phyloP scores from a whole-genome alignment of 2,329 filamentous ascomycete species.

The Dactylonectria estremocensis region DNA sequence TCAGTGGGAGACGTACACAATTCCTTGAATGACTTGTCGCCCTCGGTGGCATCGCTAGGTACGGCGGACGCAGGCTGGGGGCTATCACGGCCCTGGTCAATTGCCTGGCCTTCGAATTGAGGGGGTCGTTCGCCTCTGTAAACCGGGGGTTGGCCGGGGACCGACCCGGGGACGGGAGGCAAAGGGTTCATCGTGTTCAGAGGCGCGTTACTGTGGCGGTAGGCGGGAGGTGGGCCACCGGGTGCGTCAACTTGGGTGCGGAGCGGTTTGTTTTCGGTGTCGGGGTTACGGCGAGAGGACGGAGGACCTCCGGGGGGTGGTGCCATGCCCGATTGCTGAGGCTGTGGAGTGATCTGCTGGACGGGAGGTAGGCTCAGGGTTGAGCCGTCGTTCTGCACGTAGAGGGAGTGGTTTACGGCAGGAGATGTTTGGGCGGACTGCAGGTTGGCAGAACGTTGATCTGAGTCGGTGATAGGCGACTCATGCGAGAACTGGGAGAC shows the following conservation, averaged over 20 bases:
- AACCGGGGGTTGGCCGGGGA: constrained; percentile 50
- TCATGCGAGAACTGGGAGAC: constrained; percentile 76
- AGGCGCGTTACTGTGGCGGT: constrained; percentile 65
- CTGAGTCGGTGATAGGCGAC: constrained; percentile 67
- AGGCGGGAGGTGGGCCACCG: constrained; percentile 65
- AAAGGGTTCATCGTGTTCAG: constrained; percentile 61
- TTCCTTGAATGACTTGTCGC: constrained; percentile 72
- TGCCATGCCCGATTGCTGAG: constrained; percentile 61
- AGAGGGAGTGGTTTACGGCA: constrained; percentile 57
- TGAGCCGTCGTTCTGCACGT: constrained; percentile 54
- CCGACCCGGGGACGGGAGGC: constrained; percentile 57
- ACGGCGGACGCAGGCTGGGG: constrained; percentile 64
- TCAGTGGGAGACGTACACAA: constrained; percentile 60
- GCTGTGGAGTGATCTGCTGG: constrained; percentile 47
- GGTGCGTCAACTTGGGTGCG: constrained; percentile 61
- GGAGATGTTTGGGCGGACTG: constrained; percentile 63
- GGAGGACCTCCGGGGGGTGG: constrained; percentile 62
- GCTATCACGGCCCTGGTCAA: constrained; percentile 69
- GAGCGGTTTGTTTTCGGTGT: constrained; percentile 65
- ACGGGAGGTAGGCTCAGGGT: constrained; percentile 48
- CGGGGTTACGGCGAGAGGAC: constrained; percentile 63
- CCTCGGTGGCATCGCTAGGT: constrained; percentile 57
- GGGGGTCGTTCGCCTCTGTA: constrained; percentile 59
- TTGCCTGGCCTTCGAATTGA: constrained; percentile 62
- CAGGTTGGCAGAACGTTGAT: constrained; percentile 58